Evolutionary conservation across 108 stramenopile species (phyloP).

Genomic region (Thalassiosira profunda): DNA sequence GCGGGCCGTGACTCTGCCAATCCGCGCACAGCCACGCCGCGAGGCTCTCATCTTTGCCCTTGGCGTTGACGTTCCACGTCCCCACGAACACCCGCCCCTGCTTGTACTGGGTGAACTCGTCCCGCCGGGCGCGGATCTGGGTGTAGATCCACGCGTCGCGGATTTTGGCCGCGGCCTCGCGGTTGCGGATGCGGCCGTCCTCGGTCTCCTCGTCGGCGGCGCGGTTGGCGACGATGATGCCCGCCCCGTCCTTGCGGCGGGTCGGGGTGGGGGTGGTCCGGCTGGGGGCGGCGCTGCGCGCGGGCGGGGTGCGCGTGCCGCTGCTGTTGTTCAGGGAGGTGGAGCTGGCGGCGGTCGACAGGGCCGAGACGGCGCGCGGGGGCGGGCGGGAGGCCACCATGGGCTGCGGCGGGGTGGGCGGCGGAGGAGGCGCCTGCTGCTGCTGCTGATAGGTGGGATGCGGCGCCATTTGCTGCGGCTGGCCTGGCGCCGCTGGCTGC

Average conservation of each 20-base stretch:
- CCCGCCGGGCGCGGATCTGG: slow-evolving; percentile 78
- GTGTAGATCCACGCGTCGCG: slow-evolving; percentile 94
- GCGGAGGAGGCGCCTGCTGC: too few relatives aligned
- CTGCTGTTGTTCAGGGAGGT: not conserved
- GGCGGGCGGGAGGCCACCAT: too few relatives aligned
- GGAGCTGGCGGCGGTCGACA: not conserved
- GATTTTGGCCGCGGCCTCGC: slow-evolving; percentile 86
- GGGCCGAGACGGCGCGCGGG: not conserved
- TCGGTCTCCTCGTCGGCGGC: slow-evolving; percentile 87
- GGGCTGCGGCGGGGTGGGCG: too few relatives aligned
- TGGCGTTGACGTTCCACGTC: slow-evolving; percentile 99
- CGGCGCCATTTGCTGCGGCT: too few relatives aligned
- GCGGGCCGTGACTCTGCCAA: slow-evolving; percentile 64
- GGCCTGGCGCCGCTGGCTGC: too few relatives aligned
- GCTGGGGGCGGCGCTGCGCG: not conserved
- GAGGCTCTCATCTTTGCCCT: slow-evolving; percentile 90
- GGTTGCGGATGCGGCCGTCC: slow-evolving; percentile 84
- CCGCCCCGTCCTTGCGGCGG: not conserved
- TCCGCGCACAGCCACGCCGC: slow-evolving; percentile 89
- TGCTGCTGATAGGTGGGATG: too few relatives aligned
- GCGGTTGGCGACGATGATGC: slow-evolving; percentile 46
- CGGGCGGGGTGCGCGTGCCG: not conserved
- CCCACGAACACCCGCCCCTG: slow-evolving; percentile 90
- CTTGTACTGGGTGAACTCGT: slow-evolving; percentile 88
- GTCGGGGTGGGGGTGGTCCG: not conserved